phyloP scores from a whole-genome alignment of 2,329 filamentous ascomycete species.

The Penicillium italicum region DNA sequence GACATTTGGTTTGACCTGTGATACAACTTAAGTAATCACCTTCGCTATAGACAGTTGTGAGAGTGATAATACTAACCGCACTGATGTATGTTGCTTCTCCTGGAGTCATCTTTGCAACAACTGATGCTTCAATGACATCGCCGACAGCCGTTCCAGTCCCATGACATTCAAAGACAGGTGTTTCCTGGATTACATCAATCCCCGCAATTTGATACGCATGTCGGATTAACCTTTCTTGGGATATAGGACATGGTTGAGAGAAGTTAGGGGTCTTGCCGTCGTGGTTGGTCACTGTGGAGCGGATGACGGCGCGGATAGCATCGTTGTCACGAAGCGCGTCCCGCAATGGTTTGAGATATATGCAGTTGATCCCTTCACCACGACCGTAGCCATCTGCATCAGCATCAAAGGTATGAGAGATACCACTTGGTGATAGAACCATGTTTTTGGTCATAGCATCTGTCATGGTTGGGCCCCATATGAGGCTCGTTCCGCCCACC shows the following conservation, averaged over 20 bases:
- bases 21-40: not conserved
- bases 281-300: constrained; percentile 27
- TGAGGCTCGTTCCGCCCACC: constrained; percentile 36
- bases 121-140: constrained; percentile 15
- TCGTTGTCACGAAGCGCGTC: constrained; percentile 46
- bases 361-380: constrained; percentile 46
- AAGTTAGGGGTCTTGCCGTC: constrained; percentile 29
- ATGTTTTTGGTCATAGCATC: constrained; percentile 15
- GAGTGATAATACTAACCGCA: constrained; percentile 5
- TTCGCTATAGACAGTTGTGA: not conserved
- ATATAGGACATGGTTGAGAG: constrained; percentile 13
- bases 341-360: constrained; percentile 47
- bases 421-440: constrained; percentile 43
- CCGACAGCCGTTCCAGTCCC: constrained; percentile 20
- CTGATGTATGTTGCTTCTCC: constrained; percentile 17
- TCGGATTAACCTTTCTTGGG: constrained; percentile 8
- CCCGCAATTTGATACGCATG: not conserved
- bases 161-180: constrained; percentile 22
- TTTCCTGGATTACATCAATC: constrained; percentile 3
- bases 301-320: constrained; percentile 33
- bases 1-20: constrained; percentile 28
- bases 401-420: constrained; percentile 48
- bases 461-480: constrained; percentile 29
- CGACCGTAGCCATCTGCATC: constrained; percentile 52
- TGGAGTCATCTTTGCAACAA: constrained; percentile 13